Percentiles rank a stretch among this genome's conserved stretches.
Evolutionary conservation across 495 filamentous ascomycete species (phyloP).

Genomic region (Aspergillus incahuasiensis): DNA sequence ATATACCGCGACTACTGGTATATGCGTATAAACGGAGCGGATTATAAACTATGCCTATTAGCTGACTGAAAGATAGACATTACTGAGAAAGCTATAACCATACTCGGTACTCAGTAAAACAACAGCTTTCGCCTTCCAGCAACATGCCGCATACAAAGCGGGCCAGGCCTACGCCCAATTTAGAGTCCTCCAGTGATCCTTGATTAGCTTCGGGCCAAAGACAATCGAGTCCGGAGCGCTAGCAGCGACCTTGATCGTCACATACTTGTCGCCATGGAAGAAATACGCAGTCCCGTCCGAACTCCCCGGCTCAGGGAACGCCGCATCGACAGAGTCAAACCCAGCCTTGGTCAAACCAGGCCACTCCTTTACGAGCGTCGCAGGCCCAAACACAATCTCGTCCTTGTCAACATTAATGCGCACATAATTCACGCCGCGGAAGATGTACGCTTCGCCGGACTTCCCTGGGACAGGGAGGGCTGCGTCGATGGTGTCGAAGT

Average conservation of each 20-base stretch:
- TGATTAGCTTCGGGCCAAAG: constrained; percentile 3
- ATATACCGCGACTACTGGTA: no score
- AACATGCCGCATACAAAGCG: background rate
- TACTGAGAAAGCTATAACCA: no score
- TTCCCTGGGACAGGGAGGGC: constrained; percentile 9
- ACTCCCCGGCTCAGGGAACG: constrained; percentile 4
- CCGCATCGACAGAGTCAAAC: constrained; percentile 16
- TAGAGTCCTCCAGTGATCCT: constrained; percentile 16
- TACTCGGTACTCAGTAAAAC: no score
- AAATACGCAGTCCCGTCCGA: constrained; percentile 2
- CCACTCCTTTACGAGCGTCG: constrained; percentile 5
- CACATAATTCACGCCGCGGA: constrained; percentile 13
- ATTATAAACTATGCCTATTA: no score
- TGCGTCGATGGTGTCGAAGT: constrained; percentile 19
- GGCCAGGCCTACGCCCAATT: constrained; percentile 4
- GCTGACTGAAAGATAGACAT: no score
- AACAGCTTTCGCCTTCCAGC: no score
- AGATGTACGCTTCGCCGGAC: constrained; percentile 12
- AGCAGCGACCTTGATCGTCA: constrained; percentile 12
- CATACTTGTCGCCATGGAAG: constrained; percentile 16
- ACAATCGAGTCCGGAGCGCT: constrained; percentile 5
- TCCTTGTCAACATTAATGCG: constrained; percentile 6
- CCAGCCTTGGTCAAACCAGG: constrained; percentile 11
- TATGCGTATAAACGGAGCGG: no score
- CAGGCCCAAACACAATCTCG: constrained; percentile 12